These are phyloP conservation scores for Syzygium syzygioides DNA, from an alignment of 441 rosid genomes.

Conservation along the genomic window DNA sequence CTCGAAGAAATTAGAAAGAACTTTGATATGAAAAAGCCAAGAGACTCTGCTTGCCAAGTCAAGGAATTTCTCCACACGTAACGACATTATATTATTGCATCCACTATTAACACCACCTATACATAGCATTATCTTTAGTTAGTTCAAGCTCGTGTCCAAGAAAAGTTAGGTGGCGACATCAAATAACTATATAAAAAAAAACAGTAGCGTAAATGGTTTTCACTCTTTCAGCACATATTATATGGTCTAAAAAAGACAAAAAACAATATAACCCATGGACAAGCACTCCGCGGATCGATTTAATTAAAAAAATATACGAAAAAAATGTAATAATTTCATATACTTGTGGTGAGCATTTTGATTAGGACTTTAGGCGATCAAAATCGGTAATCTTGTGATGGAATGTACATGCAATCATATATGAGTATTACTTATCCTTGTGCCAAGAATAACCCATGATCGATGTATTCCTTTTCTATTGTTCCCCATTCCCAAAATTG, in stretches of 20 bases:
- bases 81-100: background rate
- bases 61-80: background rate
- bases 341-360: background rate
- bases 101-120: background rate
- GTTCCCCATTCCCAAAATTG: no score
- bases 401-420: background rate
- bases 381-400: background rate
- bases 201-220: background rate
- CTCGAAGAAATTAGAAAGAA: background rate
- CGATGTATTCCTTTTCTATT: background rate
- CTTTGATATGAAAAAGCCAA: background rate
- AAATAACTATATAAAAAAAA: background rate
- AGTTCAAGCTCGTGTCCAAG: background rate
- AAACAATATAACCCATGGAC: background rate
- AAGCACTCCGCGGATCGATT: background rate
- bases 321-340: background rate
- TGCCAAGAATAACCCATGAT: background rate
- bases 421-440: background rate
- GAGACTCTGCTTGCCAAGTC: background rate
- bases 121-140: background rate
- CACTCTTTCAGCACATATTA: background rate
- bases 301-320: background rate
- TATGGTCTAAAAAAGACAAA: background rate
- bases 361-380: background rate
- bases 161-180: background rate